phyloP scores from a whole-genome alignment of 495 filamentous ascomycete species.

The Tuber umbilicatum region DNA sequence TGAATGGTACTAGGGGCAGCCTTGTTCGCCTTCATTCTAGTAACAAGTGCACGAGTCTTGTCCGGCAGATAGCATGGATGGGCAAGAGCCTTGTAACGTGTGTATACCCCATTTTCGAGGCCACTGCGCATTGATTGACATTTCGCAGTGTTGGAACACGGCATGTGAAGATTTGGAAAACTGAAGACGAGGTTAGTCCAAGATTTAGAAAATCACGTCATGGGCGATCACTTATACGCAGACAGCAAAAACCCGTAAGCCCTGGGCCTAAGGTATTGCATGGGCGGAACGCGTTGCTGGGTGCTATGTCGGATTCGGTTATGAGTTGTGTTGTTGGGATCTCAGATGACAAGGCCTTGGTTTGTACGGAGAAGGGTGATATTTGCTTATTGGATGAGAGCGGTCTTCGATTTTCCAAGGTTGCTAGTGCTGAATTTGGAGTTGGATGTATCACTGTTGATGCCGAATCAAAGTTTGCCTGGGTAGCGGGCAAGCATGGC shows the following conservation, averaged over 20 bases:
- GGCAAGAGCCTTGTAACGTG: constrained; percentile 63
- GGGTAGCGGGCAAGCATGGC: constrained; percentile 51
- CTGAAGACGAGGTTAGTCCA: constrained; percentile 55
- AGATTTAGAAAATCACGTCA: constrained; percentile 43
- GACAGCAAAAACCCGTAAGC: constrained; percentile 44
- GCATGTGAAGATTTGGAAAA: constrained; percentile 89
- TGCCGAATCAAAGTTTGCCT: constrained; percentile 48
- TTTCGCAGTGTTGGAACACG: constrained; percentile 65
- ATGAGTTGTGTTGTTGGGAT: constrained; percentile 75
- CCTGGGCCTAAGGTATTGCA: constrained; percentile 53
- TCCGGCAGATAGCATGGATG: constrained; percentile 84
- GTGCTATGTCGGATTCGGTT: constrained; percentile 66
- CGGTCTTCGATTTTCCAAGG: constrained; percentile 58
- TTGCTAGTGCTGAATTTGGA: constrained; percentile 57
- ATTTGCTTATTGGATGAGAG: constrained; percentile 76
- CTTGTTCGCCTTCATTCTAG: constrained; percentile 79
- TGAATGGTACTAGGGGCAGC: constrained; percentile 69
- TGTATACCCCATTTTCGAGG: constrained; percentile 42
- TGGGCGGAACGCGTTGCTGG: constrained; percentile 67
- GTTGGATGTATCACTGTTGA: constrained; percentile 59
- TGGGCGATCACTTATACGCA: constrained; percentile 42
- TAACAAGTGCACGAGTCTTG: constrained; percentile 82
- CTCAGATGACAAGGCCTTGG: constrained; percentile 60
- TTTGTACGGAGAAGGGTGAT: constrained; percentile 66
- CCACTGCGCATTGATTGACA: constrained; percentile 38